Conservation (phyloP, 257 asterid genomes). For the Petunia secreta region DNA sequence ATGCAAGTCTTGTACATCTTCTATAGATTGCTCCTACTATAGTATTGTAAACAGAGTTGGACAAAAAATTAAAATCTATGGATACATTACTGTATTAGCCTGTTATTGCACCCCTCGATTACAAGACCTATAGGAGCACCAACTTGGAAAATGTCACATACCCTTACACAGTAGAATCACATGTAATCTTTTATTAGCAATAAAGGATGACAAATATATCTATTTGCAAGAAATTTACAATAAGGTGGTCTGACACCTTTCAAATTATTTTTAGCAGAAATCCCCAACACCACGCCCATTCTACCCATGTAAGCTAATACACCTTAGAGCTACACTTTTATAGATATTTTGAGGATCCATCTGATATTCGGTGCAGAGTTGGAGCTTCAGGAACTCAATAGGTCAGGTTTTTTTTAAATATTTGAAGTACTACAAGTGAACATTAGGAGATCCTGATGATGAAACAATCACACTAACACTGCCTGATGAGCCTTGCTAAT, state of each 20-base stretch:
- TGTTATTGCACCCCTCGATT: not conserved
- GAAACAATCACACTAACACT: not conserved
- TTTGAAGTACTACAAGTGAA: not conserved
- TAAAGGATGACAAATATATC: constrained; percentile 20
- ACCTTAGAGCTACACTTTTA: not conserved
- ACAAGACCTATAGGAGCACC: constrained; percentile 8
- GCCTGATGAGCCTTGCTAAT: constrained; percentile 14
- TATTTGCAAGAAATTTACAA: not conserved
- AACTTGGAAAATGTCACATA: constrained; percentile 3
- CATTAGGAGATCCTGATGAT: not conserved
- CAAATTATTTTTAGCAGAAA: too few relatives aligned
- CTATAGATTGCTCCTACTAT: not conserved
- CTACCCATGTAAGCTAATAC: not conserved
- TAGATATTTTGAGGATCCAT: not conserved
- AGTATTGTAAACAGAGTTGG: not conserved
- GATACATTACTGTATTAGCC: not conserved
- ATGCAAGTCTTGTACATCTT: not conserved
- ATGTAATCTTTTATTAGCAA: not conserved
- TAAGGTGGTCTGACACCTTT: too few relatives aligned
- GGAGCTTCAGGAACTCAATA: not conserved
- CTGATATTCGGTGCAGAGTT: not conserved
- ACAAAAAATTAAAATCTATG: not conserved
- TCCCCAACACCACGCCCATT: not conserved
- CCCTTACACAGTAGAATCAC: constrained; percentile 14
- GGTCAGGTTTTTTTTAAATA: not conserved